Conservation (phyloP, 179 eudicot genomes). For the Silene vulgaris region DNA sequence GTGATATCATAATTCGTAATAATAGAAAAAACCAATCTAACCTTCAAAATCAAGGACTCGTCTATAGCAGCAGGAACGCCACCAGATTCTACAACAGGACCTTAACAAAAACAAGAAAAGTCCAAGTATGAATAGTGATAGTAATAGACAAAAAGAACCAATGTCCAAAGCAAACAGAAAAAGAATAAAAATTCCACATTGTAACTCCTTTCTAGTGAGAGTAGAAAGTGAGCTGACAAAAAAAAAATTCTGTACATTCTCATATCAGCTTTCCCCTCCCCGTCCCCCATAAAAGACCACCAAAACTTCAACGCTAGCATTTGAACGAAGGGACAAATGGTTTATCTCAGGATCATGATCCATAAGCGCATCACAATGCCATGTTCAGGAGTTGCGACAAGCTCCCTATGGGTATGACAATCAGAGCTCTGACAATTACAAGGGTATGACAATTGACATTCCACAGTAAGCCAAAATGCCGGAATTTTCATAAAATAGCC, state of each 20-base stretch:
- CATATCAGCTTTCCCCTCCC: slow-evolving; percentile 7
- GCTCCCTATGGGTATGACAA: too few species aligned
- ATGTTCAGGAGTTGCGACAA: neutral
- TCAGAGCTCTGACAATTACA: too few species aligned
- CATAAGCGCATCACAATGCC: neutral
- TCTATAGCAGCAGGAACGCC: slow-evolving; percentile 43
- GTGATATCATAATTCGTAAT: neutral
- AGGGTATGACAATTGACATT: too few species aligned
- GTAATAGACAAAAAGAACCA: neutral
- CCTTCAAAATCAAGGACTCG: slow-evolving; percentile 61
- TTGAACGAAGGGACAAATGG: neutral
- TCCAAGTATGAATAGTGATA: slow-evolving; percentile 2
- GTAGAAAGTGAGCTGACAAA: neutral
- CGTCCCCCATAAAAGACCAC: too few species aligned
- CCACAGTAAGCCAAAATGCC: too few species aligned
- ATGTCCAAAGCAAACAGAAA: neutral
- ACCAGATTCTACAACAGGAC: slow-evolving; percentile 42
- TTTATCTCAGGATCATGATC: neutral
- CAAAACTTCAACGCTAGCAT: neutral
- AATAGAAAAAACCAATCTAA: slow-evolving; percentile 17
- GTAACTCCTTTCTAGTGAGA: neutral
- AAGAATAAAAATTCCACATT: neutral
- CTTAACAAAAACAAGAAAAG: slow-evolving; percentile 26
- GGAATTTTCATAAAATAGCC: too few species aligned
- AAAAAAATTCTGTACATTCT: neutral